Evolutionary conservation across 164 flowering plant genomes (phyloP).

Genomic region (Tinospora cordifolia): DNA sequence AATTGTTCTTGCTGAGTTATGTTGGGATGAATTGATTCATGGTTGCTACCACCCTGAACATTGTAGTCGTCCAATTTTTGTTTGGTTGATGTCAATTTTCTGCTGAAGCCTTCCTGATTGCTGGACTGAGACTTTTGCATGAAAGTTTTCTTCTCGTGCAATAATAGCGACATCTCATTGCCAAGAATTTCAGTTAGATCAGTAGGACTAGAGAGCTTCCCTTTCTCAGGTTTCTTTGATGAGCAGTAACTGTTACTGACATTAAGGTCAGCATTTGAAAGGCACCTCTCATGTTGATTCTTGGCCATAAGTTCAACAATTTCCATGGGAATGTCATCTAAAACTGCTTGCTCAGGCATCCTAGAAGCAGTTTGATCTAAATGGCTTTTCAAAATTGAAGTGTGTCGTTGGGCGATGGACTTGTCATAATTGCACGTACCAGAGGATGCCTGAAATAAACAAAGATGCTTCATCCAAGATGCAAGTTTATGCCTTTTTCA

Average conservation of each 20-base stretch:
- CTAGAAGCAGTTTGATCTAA: conserved; percentile 16
- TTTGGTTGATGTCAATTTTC: conserved; percentile 17
- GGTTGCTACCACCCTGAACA: conserved; percentile 8
- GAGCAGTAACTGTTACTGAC: conserved; percentile 3
- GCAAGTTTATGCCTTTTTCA: background rate
- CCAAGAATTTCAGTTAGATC: conserved; percentile 22
- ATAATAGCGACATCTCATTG: conserved; percentile 15
- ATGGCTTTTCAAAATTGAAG: conserved; percentile 16
- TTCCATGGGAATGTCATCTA: conserved; percentile 80
- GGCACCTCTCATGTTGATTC: conserved; percentile 61
- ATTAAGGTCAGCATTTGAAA: conserved; percentile 29
- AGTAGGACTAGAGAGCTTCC: conserved; percentile 13
- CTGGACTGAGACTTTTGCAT: conserved; percentile 18
- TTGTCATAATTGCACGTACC: conserved; percentile 20
- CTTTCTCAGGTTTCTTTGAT: conserved; percentile 13
- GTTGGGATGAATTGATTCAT: conserved; percentile 9
- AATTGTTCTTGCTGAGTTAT: conserved; percentile 18
- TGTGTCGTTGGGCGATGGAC: conserved; percentile 15
- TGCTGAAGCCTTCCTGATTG: conserved; percentile 16
- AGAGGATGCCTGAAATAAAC: conserved; percentile 26
- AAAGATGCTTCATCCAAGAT: conserved; percentile 4
- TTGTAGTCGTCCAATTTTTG: conserved; percentile 21
- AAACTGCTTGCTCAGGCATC: conserved; percentile 28
- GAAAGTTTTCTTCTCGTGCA: conserved; percentile 16
- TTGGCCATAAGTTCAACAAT: conserved; percentile 78